Conservation (phyloP, 1,284 basidiomycete species). For the Malassezia globosa region DNA sequence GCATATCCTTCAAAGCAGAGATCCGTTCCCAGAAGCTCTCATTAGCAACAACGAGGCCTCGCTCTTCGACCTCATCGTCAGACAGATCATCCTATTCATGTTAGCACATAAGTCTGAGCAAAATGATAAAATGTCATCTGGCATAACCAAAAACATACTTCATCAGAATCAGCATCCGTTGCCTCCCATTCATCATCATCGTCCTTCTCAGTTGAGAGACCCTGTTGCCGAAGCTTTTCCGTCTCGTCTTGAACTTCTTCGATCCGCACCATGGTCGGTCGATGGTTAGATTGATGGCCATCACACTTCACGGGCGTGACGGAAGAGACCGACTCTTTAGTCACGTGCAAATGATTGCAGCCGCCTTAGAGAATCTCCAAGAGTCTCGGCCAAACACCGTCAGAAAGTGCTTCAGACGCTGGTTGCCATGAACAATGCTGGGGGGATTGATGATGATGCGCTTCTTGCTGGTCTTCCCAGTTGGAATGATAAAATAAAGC, state of each 20-base stretch:
- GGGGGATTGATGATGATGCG: constrained; percentile 5
- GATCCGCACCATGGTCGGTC: constrained; percentile 17
- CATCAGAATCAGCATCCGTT: constrained; percentile 11
- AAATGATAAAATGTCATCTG: too few relatives aligned
- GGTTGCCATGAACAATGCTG: constrained; percentile 1
- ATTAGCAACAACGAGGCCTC: constrained; percentile 26
- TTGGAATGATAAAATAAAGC: constrained; percentile 5
- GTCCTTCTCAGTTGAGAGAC: background rate
- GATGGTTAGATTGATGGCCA: background rate
- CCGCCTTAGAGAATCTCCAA: too few relatives aligned
- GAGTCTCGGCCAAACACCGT: background rate
- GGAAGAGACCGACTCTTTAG: constrained; percentile 7
- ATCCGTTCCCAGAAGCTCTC: constrained; percentile 84
- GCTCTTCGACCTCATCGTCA: constrained; percentile 34
- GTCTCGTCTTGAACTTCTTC: constrained; percentile 22
- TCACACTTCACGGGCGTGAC: background rate
- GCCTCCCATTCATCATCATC: constrained; percentile 16
- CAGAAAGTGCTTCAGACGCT: background rate
- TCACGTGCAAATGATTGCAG: too few relatives aligned
- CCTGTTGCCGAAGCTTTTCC: constrained; percentile 12
- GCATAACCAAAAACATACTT: constrained; percentile 4
- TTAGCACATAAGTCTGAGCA: constrained; percentile 2
- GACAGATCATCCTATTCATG: constrained; percentile 23
- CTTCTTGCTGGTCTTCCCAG: constrained; percentile 3
- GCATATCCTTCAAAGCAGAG: constrained; percentile 83